These are phyloP conservation scores for Sporothrix dimorphospora DNA, from an alignment of 2,329 filamentous ascomycete genomes.

Conservation along the genomic window DNA sequence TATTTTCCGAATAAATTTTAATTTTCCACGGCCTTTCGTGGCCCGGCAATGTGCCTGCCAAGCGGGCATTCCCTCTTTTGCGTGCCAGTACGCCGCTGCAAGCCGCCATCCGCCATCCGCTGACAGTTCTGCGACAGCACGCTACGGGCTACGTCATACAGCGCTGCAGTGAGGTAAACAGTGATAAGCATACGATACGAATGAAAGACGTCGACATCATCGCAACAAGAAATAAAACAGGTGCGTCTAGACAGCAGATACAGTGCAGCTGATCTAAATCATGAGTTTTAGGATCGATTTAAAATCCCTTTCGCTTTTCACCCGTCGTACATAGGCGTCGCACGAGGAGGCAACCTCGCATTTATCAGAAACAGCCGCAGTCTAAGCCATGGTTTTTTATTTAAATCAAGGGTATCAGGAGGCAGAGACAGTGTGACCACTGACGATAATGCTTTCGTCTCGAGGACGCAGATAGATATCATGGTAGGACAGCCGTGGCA, in stretches of 20 bases:
- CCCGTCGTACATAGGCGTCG: background rate
- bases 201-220: background rate
- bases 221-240: background rate
- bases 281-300: background rate
- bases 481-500: background rate
- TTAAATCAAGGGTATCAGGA: background rate
- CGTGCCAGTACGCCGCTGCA: conserved; percentile 15
- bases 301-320: background rate
- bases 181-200: background rate
- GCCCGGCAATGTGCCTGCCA: conserved; percentile 10
- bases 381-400: background rate
- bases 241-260: background rate
- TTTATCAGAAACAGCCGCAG: background rate
- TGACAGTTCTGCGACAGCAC: background rate
- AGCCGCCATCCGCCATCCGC: background rate
- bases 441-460: background rate
- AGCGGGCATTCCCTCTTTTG: background rate
- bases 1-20: conserved; percentile 6
- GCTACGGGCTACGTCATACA: conserved; percentile 10
- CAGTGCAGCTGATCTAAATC: background rate
- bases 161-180: background rate
- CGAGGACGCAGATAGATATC: background rate
- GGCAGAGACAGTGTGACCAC: too few relatives aligned
- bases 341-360: background rate
- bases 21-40: background rate